Evolutionary conservation across 2,329 filamentous ascomycete genomes (phyloP).

Genomic region (Trichoderma guizhouense): DNA sequence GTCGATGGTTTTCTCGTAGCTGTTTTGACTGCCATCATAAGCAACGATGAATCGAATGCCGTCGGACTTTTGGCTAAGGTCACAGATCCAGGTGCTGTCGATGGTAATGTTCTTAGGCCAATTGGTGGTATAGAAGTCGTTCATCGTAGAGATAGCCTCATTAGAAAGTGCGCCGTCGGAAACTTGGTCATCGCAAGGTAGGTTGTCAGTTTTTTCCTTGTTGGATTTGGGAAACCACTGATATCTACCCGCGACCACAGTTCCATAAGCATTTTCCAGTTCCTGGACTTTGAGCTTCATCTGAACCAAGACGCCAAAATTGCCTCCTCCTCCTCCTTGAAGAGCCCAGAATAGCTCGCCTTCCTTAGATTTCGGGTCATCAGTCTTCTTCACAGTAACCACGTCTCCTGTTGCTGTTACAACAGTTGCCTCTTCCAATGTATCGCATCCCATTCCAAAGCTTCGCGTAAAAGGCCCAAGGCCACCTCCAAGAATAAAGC

Average conservation of each 20-base stretch:
- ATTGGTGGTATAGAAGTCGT: neutral
- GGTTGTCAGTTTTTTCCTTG: neutral
- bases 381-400: constrained; percentile 22
- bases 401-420: constrained; percentile 29
- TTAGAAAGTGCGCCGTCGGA: neutral
- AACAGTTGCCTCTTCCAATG: constrained; percentile 34
- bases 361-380: constrained; percentile 14
- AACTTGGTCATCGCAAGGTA: neutral
- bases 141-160: neutral
- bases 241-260: neutral
- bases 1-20: neutral
- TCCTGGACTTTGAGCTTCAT: neutral
- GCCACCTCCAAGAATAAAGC: constrained; percentile 37
- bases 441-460: constrained; percentile 7
- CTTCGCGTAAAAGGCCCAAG: constrained; percentile 31
- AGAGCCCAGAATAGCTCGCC: neutral
- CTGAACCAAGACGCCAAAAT: neutral
- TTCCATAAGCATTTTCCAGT: neutral
- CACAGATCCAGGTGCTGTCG: neutral
- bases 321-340: neutral
- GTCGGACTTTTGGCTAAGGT: neutral
- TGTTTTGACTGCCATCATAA: neutral
- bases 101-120: neutral
- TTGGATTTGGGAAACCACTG: neutral
- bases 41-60: neutral